phyloP scores from a whole-genome alignment of 2,329 filamentous ascomycete species.

The Sporothrix euskadiensis region DNA sequence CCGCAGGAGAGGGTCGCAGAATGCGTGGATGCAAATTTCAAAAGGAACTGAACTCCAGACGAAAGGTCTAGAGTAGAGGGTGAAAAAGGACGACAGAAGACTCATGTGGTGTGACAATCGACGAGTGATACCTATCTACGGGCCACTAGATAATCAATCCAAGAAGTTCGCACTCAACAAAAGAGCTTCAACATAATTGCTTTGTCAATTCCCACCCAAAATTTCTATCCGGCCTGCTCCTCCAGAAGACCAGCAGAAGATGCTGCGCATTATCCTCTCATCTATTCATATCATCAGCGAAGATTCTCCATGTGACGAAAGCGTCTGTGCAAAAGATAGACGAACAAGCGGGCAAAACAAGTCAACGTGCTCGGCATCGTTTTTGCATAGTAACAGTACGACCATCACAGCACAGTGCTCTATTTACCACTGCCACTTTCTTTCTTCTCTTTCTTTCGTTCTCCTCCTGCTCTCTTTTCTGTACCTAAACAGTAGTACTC shows the following conservation, averaged over 20 bases:
- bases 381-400: not conserved
- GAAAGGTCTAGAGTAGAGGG: no score
- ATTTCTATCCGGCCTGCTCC: no score
- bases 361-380: not conserved
- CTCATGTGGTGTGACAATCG: not conserved
- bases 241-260: not conserved
- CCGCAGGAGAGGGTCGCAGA: slow-evolving; percentile 11
- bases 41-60: not conserved
- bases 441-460: not conserved
- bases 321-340: not conserved
- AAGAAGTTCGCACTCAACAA: no score
- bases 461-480: not conserved
- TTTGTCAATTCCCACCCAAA: no score
- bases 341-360: not conserved
- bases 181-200: not conserved
- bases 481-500: no score
- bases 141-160: not conserved
- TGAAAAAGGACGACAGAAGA: not conserved
- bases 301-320: not conserved
- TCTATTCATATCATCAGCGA: not conserved
- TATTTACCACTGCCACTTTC: not conserved
- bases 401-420: not conserved
- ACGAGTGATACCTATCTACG: not conserved
- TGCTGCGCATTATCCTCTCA: not conserved
- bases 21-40: not conserved